These are phyloP conservation scores for Fraxinus dipetala DNA, from an alignment of 305 asterid species.

Conservation along the genomic window DNA sequence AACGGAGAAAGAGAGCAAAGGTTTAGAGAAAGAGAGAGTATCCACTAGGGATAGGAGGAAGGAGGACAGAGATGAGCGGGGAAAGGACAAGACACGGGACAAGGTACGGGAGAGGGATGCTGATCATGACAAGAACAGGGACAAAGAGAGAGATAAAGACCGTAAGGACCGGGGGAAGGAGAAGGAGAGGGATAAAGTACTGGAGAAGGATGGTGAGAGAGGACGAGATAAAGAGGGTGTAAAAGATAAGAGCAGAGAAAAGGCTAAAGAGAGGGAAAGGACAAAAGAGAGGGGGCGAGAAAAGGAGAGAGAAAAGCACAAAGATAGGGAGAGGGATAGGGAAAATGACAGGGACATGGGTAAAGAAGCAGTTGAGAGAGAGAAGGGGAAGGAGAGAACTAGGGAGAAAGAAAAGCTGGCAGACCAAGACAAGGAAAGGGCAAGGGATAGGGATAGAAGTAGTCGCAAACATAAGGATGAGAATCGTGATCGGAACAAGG, in stretches of 20 bases:
- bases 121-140: conserved; percentile 58
- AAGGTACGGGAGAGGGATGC: conserved; percentile 48
- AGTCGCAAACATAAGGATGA: conserved; percentile 59
- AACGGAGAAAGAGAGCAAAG: conserved; percentile 49
- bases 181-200: conserved; percentile 49
- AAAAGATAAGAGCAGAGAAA: conserved; percentile 52
- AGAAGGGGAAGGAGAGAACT: conserved; percentile 56
- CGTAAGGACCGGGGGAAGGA: conserved; percentile 57
- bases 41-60: conserved; percentile 60
- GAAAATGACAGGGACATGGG: conserved; percentile 35
- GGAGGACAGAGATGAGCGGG: conserved; percentile 65
- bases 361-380: conserved; percentile 47
- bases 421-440: conserved; percentile 49
- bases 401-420: conserved; percentile 57
- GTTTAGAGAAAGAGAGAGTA: conserved; percentile 42
- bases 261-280: conserved; percentile 48
- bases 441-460: conserved; percentile 45
- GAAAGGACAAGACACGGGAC: conserved; percentile 49
- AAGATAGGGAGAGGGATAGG: conserved; percentile 40
- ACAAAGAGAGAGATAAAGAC: conserved; percentile 61
- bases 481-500: conserved; percentile 49
- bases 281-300: conserved; percentile 51
- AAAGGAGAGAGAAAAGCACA: conserved; percentile 44
- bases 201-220: conserved; percentile 54
- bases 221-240: conserved; percentile 55